These are phyloP conservation scores for Chytriomyces sp. DNA, from an alignment of 192 early-diverging fungal species.

Conservation along the genomic window DNA sequence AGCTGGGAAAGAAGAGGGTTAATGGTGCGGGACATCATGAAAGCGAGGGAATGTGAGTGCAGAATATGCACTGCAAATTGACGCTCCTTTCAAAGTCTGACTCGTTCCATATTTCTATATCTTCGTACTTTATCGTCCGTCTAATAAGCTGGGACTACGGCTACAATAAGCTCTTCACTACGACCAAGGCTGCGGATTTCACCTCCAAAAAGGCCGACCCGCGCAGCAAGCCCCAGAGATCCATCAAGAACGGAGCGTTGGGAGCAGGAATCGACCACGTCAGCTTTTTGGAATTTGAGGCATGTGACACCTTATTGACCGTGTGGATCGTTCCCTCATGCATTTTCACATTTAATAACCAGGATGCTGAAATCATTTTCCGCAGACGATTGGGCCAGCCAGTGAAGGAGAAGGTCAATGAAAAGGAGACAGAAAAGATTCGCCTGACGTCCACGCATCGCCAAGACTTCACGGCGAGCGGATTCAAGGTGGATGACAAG, in stretches of 20 bases:
- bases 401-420: conserved; percentile 8
- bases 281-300: neutral
- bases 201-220: conserved; percentile 17
- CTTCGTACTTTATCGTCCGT: too few species aligned
- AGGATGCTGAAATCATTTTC: conserved; percentile 28
- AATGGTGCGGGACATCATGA: conserved; percentile 7
- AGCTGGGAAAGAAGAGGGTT: neutral
- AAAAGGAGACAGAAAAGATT: conserved; percentile 18
- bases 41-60: conserved; percentile 25
- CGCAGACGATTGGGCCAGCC: conserved; percentile 13
- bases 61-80: neutral
- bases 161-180: conserved; percentile 11
- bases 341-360: neutral
- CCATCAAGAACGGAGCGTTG: conserved; percentile 19
- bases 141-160: conserved; percentile 17
- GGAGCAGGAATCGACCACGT: conserved; percentile 31
- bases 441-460: conserved; percentile 24
- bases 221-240: conserved; percentile 22
- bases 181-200: conserved; percentile 22
- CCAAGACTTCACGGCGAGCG: conserved; percentile 27
- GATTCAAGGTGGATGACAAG: conserved; percentile 22
- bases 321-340: neutral
- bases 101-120: too few species aligned
- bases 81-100: neutral
- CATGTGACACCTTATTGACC: too few species aligned